Conservation (phyloP, 805 yeast genomes). For the Candida silvicultrix region DNA sequence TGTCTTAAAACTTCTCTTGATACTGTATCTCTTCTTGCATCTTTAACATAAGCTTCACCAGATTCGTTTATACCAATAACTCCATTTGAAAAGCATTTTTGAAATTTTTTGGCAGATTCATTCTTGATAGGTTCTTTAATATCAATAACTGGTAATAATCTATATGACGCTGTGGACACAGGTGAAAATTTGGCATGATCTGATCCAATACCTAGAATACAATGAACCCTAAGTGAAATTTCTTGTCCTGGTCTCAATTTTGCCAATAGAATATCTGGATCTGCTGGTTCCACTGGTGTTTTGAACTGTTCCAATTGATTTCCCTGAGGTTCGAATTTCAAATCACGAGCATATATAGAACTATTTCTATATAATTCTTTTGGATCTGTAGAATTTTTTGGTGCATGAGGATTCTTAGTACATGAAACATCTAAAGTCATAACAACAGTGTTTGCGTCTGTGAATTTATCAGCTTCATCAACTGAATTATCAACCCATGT, state of each 20-base stretch:
- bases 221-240: conserved; percentile 83
- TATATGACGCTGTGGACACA: conserved; percentile 92
- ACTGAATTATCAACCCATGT: conserved; percentile 70
- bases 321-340: conserved; percentile 90
- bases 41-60: conserved; percentile 74
- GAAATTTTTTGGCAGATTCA: conserved; percentile 68
- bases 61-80: conserved; percentile 69
- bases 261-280: conserved; percentile 86
- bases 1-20: conserved; percentile 95
- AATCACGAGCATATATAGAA: conserved; percentile 82
- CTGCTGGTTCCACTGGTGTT: conserved; percentile 68
- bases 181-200: conserved; percentile 99
- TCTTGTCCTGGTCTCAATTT: conserved; percentile 97
- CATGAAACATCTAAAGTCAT: conserved; percentile 77
- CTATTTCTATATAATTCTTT: conserved; percentile 78
- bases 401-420: conserved; percentile 79
- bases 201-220: conserved; percentile 83
- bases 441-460: conserved; percentile 86
- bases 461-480: conserved; percentile 65
- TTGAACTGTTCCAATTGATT: conserved; percentile 70
- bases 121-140: conserved; percentile 73
- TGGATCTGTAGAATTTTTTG: conserved; percentile 73
- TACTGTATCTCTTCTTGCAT: conserved; percentile 93
- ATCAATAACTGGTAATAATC: conserved; percentile 83
- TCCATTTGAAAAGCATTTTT: conserved; percentile 89